phyloP scores from a whole-genome alignment of 140 eudicot species.

The Oenanthe javanica region DNA sequence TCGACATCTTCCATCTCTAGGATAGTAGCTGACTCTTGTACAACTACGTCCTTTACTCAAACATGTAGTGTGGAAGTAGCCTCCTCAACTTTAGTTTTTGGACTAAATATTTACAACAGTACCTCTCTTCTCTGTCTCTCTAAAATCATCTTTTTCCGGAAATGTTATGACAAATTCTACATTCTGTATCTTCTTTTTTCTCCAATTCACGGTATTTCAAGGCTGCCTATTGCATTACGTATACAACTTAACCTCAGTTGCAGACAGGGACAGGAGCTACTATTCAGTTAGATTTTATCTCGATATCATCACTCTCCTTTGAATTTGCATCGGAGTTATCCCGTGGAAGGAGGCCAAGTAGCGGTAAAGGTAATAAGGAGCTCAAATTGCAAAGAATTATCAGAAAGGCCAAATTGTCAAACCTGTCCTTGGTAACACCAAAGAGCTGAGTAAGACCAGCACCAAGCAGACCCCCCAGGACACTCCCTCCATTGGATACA shows the following conservation, averaged over 20 bases:
- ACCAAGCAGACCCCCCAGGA: conserved; percentile 79
- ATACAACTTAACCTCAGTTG: conserved; percentile 3
- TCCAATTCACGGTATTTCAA: not conserved
- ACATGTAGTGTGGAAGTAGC: not conserved
- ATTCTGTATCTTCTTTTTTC: not conserved
- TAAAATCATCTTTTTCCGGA: not conserved
- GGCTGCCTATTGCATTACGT: not conserved
- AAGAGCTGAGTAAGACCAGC: conserved; percentile 74
- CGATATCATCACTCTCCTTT: conserved; percentile 38
- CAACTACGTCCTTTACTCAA: not conserved
- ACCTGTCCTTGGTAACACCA: conserved; percentile 79
- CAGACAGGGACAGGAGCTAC: not conserved
- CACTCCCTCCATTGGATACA: conserved; percentile 81
- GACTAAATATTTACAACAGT: not conserved
- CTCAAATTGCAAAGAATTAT: conserved; percentile 80
- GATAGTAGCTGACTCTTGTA: not conserved
- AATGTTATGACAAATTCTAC: not conserved
- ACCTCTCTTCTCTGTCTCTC: not conserved
- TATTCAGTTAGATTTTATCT: conserved; percentile 52
- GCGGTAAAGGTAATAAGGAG: conserved; percentile 81
- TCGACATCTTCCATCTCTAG: not conserved
- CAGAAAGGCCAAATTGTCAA: conserved; percentile 62
- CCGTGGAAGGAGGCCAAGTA: conserved; percentile 76
- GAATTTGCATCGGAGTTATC: conserved; percentile 39
- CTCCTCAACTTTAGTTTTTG: not conserved